Base-by-base conservation (phyloP, 495 filamentous ascomycete species). In the Friedmanniomyces simplex region DNA sequence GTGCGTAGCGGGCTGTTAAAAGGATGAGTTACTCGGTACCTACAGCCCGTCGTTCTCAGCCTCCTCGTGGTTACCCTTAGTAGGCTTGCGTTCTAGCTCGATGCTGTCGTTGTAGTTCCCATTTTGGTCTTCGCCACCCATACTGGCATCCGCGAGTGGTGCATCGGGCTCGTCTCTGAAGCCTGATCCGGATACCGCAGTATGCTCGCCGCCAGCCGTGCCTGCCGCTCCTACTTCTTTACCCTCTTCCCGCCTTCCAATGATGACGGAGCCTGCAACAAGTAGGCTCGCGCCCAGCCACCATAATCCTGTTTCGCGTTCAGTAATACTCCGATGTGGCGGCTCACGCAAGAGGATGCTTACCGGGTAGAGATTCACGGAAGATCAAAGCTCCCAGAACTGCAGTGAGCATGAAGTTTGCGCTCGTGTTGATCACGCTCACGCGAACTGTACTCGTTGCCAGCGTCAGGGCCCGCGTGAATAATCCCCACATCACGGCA, bases 381-480 rank as follows among this genome's bases (percentile, higher is more conserved):
- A 94, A 94, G 5, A 94, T 78, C 48, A 82, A 53, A 65, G 80
- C 79, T 0, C 93, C 90, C 24, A 95, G 71, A n/a, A 97, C 49
- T 11, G 93, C 93, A 1, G 91, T 96, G 52, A 93, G 66, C 63
- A 96, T 73, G 74, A 98, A 98, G 74, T 98, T 98, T 13, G 87
- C 76, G 24, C 86, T 86, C 3, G 91, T 96, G 67, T 98, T 98
- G 59, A 96, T 84, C 68, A 98, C 86, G 34, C 84, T 87, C 43
- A n/a, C n/a, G n/a, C n/a, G n/a, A n/a, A n/a, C n/a, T n/a, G n/a
- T n/a, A n/a, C n/a, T n/a, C n/a, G n/a, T n/a, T n/a, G n/a, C n/a
- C n/a, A 83, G 82, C 0, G 89, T 86, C 24, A 98, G 79, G 46
- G 93, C 93, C n/a, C 82, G 79, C 1, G 82, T 86, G 72, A 88